Conservation (phyloP, 1,284 basidiomycete species). For the Malassezia dermatis region DNA sequence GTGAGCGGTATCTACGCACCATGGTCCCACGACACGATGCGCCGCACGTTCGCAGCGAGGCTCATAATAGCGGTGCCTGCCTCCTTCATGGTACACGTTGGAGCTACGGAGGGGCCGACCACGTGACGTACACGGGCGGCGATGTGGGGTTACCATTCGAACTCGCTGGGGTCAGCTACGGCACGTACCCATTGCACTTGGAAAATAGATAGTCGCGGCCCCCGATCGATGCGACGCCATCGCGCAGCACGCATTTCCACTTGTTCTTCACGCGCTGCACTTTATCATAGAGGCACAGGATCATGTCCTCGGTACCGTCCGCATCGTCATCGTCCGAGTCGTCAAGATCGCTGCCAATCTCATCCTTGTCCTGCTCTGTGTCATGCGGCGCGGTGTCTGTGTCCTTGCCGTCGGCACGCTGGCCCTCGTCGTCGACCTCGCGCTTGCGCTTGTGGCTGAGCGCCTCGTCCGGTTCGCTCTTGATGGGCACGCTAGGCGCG, state of each 20-base stretch:
- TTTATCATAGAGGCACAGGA: constrained; percentile 98
- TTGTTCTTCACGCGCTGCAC: constrained; percentile 97
- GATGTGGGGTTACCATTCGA: constrained; percentile 12
- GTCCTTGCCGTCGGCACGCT: constrained; percentile 11
- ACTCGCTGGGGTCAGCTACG: constrained; percentile 8
- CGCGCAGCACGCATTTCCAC: constrained; percentile 99
- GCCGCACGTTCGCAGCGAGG: background rate
- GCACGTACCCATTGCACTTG: constrained; percentile 61
- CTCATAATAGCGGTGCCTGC: background rate
- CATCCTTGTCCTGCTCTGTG: constrained; percentile 56
- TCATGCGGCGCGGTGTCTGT: constrained; percentile 33
- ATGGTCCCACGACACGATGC: background rate
- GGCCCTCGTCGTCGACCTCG: constrained; percentile 18
- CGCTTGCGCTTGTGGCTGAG: constrained; percentile 21
- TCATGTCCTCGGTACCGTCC: constrained; percentile 62
- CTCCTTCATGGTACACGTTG: background rate
- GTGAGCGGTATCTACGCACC: background rate
- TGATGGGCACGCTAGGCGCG: background rate
- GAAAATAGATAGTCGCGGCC: constrained; percentile 94
- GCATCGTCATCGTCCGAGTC: constrained; percentile 63
- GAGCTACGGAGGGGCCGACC: background rate
- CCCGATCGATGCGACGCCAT: constrained; percentile 94
- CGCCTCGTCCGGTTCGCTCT: constrained; percentile 7
- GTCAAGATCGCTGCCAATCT: constrained; percentile 90
- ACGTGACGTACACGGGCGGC: background rate